These are phyloP conservation scores for Cochlearia excelsa DNA, from an alignment of 345 rosid species.

Conservation along the genomic window DNA sequence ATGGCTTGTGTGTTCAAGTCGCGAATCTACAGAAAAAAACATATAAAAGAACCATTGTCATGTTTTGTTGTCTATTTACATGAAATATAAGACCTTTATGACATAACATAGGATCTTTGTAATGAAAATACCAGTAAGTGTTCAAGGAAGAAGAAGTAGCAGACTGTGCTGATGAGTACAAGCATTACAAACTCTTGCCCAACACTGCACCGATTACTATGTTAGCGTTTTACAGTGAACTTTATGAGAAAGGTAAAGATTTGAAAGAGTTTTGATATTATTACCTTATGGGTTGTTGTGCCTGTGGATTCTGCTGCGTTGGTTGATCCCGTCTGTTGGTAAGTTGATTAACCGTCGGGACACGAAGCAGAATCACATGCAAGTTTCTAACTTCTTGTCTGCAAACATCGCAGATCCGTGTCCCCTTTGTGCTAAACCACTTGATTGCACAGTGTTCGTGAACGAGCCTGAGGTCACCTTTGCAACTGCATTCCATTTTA, in stretches of 20 bases:
- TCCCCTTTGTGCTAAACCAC: slow-evolving; percentile 26
- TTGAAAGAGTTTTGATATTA: slow-evolving; percentile 1
- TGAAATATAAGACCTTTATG: not conserved
- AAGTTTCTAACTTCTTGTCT: slow-evolving; percentile 78
- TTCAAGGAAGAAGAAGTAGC: slow-evolving; percentile 97
- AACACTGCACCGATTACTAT: slow-evolving; percentile 52
- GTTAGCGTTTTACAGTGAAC: not conserved
- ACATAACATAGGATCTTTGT: not conserved
- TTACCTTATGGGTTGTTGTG: slow-evolving; percentile 56
- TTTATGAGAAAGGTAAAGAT: not conserved
- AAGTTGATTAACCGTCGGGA: slow-evolving; percentile 47
- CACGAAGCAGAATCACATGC: slow-evolving; percentile 79
- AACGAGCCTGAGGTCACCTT: slow-evolving; percentile 82
- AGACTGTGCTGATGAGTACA: slow-evolving; percentile 76
- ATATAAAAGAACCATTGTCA: not conserved
- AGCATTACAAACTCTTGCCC: slow-evolving; percentile 96
- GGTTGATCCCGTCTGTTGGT: slow-evolving; percentile 44
- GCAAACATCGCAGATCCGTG: slow-evolving; percentile 85
- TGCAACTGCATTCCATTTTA: slow-evolving; percentile 98
- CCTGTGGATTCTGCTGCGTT: slow-evolving; percentile 42
- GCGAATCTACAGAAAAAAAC: slow-evolving; percentile 45
- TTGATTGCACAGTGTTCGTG: slow-evolving; percentile 85
- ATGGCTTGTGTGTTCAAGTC: slow-evolving; percentile 68
- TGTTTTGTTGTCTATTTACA: slow-evolving; percentile 3
- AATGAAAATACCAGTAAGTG: slow-evolving; percentile 61